Percentiles rank a stretch among this genome's conserved stretches.
phyloP scores from a whole-genome alignment of 805 yeast species.

The Millerago galiae region DNA sequence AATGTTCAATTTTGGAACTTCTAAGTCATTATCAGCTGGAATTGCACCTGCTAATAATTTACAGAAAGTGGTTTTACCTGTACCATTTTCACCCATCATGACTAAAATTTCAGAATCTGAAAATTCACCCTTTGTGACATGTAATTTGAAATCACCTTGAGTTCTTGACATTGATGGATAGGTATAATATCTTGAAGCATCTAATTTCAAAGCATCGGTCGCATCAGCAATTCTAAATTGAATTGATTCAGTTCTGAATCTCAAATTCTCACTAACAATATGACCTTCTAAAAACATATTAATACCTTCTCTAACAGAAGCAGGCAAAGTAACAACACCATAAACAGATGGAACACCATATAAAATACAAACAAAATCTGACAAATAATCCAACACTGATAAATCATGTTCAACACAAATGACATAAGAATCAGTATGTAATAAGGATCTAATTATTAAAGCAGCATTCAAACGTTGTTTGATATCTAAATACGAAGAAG shows the following conservation, averaged over 20 bases:
- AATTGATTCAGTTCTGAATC: slow-evolving; percentile 93
- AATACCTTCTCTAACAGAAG: slow-evolving; percentile 98
- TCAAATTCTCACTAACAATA: slow-evolving; percentile 92
- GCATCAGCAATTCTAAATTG: slow-evolving; percentile 93
- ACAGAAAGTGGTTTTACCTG: slow-evolving; percentile 98
- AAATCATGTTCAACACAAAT: slow-evolving; percentile 98
- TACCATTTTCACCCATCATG: slow-evolving; percentile 99
- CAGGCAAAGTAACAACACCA: slow-evolving; percentile 96
- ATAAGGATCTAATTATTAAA: slow-evolving; percentile 79
- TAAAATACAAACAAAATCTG: slow-evolving; percentile 93
- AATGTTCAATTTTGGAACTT: slow-evolving; percentile 83
- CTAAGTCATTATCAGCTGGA: slow-evolving; percentile 73
- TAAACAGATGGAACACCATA: slow-evolving; percentile 98
- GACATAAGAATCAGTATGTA: slow-evolving; percentile 72
- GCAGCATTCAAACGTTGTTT: slow-evolving; percentile 99
- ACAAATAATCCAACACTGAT: slow-evolving; percentile 92
- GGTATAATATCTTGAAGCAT: slow-evolving; percentile 68
- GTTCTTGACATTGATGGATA: slow-evolving; percentile 87
- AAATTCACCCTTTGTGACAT: slow-evolving; percentile 81
- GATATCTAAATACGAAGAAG: slow-evolving; percentile 96
- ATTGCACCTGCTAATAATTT: slow-evolving; percentile 90
- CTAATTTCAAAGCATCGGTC: slow-evolving; percentile 65
- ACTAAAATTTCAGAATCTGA: slow-evolving; percentile 95
- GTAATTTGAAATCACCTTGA: slow-evolving; percentile 90
- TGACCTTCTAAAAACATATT: slow-evolving; percentile 98